Evolutionary conservation across 1,284 basidiomycete genomes (phyloP).

Genomic region (Mycena citricolor): DNA sequence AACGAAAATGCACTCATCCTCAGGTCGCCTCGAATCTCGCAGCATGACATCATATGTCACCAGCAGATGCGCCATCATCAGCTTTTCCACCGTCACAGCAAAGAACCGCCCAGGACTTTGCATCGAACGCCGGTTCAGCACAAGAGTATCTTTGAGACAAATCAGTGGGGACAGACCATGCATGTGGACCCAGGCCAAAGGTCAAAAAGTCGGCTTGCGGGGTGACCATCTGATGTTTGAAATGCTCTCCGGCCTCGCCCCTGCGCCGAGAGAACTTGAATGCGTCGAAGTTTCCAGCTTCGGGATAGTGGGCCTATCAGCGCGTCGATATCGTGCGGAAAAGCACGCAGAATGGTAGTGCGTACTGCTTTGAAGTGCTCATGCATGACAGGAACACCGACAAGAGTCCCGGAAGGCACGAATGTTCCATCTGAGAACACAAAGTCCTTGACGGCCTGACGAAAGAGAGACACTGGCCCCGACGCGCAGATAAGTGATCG

Average conservation of each 20-base stretch:
- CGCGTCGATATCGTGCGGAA: too few relatives aligned
- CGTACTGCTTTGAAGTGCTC: constrained; percentile 33
- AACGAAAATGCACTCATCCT: constrained; percentile 11
- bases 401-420: constrained; percentile 34
- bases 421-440: constrained; percentile 39
- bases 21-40: constrained; percentile 12
- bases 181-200: constrained; percentile 17
- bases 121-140: background rate
- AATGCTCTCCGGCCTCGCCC: constrained; percentile 13
- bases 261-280: constrained; percentile 18
- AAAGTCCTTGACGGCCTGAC: constrained; percentile 34
- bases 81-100: constrained; percentile 19
- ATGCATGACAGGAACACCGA: constrained; percentile 29
- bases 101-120: constrained; percentile 37
- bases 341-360: background rate
- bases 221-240: constrained; percentile 19
- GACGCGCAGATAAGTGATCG: background rate
- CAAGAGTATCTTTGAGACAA: too few relatives aligned
- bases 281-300: constrained; percentile 13
- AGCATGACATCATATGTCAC: constrained; percentile 21
- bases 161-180: constrained; percentile 8
- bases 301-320: constrained; percentile 8
- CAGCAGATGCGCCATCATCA: constrained; percentile 19
- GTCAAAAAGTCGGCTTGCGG: constrained; percentile 8
- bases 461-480: constrained; percentile 7